phyloP scores from a whole-genome alignment of 2,329 filamentous ascomycete species.

The Colletotrichum higginsianum region DNA sequence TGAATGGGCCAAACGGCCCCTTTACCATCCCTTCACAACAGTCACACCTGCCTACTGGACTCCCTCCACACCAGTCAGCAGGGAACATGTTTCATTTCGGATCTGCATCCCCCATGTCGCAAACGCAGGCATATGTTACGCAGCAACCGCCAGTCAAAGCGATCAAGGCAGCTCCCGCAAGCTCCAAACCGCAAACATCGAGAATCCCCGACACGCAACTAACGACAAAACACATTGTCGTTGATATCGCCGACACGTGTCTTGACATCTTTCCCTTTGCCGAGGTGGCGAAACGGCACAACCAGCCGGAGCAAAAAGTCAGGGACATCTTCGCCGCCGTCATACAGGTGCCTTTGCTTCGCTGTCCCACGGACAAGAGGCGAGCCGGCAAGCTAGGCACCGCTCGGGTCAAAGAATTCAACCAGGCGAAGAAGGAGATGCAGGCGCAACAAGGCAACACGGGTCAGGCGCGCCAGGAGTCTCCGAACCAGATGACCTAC shows the following conservation, averaged over 20 bases:
- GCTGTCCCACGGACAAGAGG: slow-evolving; percentile 60
- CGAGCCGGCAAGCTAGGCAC: slow-evolving; percentile 59
- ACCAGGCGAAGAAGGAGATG: slow-evolving; percentile 57
- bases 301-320: slow-evolving; percentile 59
- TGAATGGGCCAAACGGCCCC: slow-evolving; percentile 11
- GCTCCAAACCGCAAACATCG: neutral
- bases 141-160: neutral
- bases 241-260: slow-evolving; percentile 65
- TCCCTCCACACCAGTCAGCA: slow-evolving; percentile 16
- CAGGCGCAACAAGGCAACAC: slow-evolving; percentile 24
- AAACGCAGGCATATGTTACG: slow-evolving; percentile 8
- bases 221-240: slow-evolving; percentile 58
- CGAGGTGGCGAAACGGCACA: slow-evolving; percentile 61
- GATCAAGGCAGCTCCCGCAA: neutral
- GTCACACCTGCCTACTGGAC: neutral
- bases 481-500: slow-evolving; percentile 21
- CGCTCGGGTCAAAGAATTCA: slow-evolving; percentile 59
- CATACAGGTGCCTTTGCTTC: slow-evolving; percentile 63
- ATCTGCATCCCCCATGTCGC: slow-evolving; percentile 1
- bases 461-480: slow-evolving; percentile 15
- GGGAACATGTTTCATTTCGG: slow-evolving; percentile 19
- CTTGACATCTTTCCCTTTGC: slow-evolving; percentile 62
- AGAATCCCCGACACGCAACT: slow-evolving; percentile 45
- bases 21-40: slow-evolving; percentile 33
- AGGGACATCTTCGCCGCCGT: slow-evolving; percentile 64